Percentiles rank a stretch among this genome's conserved stretches.
These are phyloP conservation scores for Podospora anserina DNA, from an alignment of 495 filamentous ascomycete genomes.

Conservation along the genomic window DNA sequence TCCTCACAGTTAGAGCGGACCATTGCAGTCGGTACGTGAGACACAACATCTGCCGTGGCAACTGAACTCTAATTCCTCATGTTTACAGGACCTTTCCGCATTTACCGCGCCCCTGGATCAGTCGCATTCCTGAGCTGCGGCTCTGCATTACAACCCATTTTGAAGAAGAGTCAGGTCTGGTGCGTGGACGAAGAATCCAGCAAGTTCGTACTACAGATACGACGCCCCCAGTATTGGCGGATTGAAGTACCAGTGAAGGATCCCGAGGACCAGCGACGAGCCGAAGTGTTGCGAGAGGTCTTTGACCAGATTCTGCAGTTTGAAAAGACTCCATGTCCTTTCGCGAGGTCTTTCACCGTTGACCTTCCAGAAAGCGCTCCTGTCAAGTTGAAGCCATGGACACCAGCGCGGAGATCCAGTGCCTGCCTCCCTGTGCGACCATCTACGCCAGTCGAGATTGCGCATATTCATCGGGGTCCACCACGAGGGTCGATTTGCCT, in stretches of 20 bases:
- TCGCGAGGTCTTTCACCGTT: slow-evolving; percentile 70
- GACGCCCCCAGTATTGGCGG: slow-evolving; percentile 77
- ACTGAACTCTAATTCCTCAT: slow-evolving; percentile 9
- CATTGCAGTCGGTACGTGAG: slow-evolving; percentile 64
- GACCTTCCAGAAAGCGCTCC: slow-evolving; percentile 70
- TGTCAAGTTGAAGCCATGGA: slow-evolving; percentile 66
- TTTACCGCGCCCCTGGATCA: slow-evolving; percentile 76
- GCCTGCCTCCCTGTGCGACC: slow-evolving; percentile 26
- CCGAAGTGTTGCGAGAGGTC: slow-evolving; percentile 64
- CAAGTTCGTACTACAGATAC: slow-evolving; percentile 78
- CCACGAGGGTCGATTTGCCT: slow-evolving; percentile 17
- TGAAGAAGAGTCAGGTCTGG: slow-evolving; percentile 88
- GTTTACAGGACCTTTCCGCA: slow-evolving; percentile 62
- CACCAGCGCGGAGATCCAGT: slow-evolving; percentile 51
- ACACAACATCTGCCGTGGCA: neutral
- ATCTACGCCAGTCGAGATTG: slow-evolving; percentile 26
- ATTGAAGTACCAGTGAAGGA: slow-evolving; percentile 73
- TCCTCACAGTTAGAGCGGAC: slow-evolving; percentile 73
- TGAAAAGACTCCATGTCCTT: slow-evolving; percentile 84
- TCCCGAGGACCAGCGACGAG: slow-evolving; percentile 55
- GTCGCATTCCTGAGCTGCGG: slow-evolving; percentile 85
- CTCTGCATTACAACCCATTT: slow-evolving; percentile 71
- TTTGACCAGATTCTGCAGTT: slow-evolving; percentile 70
- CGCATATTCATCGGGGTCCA: slow-evolving; percentile 19
- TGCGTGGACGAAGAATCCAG: slow-evolving; percentile 77